A percentile compares a stretch with the other conserved stretches of the same genome.
Evolutionary conservation across 768 basidiomycete species (phyloP).

Genomic region (Scleroderma citrinum): DNA sequence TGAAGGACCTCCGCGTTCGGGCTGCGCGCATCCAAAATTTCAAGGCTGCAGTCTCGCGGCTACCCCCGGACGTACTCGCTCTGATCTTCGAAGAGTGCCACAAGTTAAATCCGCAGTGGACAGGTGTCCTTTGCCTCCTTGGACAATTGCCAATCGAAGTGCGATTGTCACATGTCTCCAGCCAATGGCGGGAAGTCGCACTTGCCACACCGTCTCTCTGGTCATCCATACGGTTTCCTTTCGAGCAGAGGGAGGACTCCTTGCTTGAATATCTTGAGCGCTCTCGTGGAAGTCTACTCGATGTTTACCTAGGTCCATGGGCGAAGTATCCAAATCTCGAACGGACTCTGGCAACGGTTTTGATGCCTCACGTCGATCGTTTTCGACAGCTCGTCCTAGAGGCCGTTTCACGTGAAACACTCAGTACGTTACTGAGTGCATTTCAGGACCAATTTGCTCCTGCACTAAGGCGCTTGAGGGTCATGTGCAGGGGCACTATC

Average conservation of each 20-base stretch:
- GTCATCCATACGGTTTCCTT: conserved; percentile 29
- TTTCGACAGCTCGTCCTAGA: conserved; percentile 27
- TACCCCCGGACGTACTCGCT: conserved; percentile 26
- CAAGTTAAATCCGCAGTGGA: conserved; percentile 27
- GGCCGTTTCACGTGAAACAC: conserved; percentile 25
- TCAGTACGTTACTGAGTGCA: conserved; percentile 14
- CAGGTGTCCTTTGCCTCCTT: conserved; percentile 27
- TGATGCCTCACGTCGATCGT: conserved; percentile 25
- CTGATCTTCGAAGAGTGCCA: conserved; percentile 28
- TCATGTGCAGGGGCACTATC: conserved; percentile 28
- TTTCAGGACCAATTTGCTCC: conserved; percentile 25
- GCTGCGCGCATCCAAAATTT: conserved; percentile 28
- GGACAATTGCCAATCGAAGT: conserved; percentile 29
- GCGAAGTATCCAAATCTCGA: conserved; percentile 26
- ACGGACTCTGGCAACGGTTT: conserved; percentile 16
- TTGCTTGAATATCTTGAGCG: conserved; percentile 29
- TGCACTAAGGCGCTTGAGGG: conserved; percentile 18
- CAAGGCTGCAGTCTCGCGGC: conserved; percentile 24
- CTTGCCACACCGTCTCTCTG: conserved; percentile 30
- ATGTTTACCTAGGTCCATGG: conserved; percentile 30
- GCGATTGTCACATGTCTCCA: conserved; percentile 29
- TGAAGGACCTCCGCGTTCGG: conserved; percentile 23
- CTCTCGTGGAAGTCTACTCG: conserved; percentile 25
- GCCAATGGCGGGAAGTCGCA: conserved; percentile 31
- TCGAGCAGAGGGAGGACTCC: conserved; percentile 23